phyloP scores from a whole-genome alignment of 2,329 filamentous ascomycete genomes.

The Penicillium sp. region DNA sequence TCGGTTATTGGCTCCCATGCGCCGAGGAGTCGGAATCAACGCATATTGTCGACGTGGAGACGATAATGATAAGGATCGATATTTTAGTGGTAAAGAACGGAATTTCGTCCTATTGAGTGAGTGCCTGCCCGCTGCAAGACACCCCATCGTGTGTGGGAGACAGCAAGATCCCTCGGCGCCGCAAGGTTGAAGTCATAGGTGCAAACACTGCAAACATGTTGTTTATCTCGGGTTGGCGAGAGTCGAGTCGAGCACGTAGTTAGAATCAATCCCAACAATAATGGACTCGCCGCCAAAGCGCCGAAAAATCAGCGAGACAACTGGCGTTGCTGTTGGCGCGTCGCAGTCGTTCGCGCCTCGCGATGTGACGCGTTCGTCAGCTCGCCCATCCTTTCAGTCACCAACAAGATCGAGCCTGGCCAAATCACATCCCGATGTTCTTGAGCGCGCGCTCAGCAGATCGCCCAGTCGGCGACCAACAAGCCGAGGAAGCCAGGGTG shows the following conservation, averaged over 20 bases:
- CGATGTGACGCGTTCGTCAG: constrained; percentile 29
- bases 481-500: constrained; percentile 16
- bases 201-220: constrained; percentile 41
- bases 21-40: constrained; percentile 19
- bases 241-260: constrained; percentile 34
- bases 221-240: constrained; percentile 17
- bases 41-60: constrained; percentile 19
- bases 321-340: constrained; percentile 44
- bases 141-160: constrained; percentile 27
- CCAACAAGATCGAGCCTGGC: constrained; percentile 64
- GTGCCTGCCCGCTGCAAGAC: constrained; percentile 20
- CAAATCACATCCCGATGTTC: constrained; percentile 59
- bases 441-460: constrained; percentile 47
- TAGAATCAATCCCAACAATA: constrained; percentile 8
- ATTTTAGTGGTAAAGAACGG: neutral
- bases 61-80: neutral
- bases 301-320: constrained; percentile 60
- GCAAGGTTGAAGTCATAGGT: constrained; percentile 36
- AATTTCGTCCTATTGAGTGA: constrained; percentile 15
- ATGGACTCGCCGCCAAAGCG: constrained; percentile 60
- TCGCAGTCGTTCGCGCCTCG: constrained; percentile 32
- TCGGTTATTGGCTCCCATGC: constrained; percentile 18
- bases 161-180: constrained; percentile 12
- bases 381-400: constrained; percentile 62
- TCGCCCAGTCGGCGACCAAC: constrained; percentile 33